Conservation (phyloP, 139 green algal species). For the Microglena sp. region DNA sequence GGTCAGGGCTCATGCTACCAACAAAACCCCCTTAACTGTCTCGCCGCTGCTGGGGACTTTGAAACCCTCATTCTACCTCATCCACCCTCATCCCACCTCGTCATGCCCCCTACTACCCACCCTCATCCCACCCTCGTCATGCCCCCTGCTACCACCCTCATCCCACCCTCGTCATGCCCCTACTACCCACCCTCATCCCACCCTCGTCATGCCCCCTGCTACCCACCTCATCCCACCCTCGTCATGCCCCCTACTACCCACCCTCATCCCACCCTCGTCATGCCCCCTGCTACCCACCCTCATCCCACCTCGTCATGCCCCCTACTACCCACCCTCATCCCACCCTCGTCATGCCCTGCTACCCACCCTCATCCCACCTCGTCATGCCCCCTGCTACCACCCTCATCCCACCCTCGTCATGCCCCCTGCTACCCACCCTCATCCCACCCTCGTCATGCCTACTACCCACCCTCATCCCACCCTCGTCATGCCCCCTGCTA, state of each 20-base stretch:
- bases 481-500: no score
- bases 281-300: not conserved
- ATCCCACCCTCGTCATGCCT: no score
- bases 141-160: not conserved
- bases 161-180: not conserved
- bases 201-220: not conserved
- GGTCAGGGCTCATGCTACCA: constrained; percentile 15
- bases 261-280: constrained; percentile 1
- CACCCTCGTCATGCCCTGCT: no score
- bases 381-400: no score
- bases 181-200: not conserved
- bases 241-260: not conserved
- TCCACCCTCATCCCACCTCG: not conserved
- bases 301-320: no score
- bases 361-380: no score
- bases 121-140: not conserved
- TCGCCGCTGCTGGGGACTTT: constrained; percentile 17
- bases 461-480: no score
- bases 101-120: not conserved
- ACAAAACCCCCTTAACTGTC: constrained; percentile 35
- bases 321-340: no score
- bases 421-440: no score
- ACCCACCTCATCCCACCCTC: not conserved
- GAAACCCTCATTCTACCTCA: not conserved
- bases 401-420: no score